A percentile compares a stretch with the other conserved stretches of the same genome.
These are phyloP conservation scores for Sclerotinia spermophila DNA, from an alignment of 2,329 filamentous ascomycete genomes.

Conservation along the genomic window DNA sequence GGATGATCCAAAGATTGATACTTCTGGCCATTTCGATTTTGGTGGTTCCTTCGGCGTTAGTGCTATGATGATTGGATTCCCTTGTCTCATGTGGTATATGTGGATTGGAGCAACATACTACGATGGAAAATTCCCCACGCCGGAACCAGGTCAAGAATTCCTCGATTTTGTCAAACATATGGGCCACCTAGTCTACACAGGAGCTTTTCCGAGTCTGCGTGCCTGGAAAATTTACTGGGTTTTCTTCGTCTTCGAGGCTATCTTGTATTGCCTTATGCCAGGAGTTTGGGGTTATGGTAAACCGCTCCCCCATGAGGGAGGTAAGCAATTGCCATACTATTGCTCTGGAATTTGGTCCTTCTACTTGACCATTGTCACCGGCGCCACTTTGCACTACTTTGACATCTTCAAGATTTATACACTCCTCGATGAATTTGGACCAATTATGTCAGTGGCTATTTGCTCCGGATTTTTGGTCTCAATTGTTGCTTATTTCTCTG, in stretches of 20 bases:
- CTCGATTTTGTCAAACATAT: conserved; percentile 70
- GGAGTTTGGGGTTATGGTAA: conserved; percentile 88
- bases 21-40: conserved; percentile 71
- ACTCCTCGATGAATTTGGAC: conserved; percentile 91
- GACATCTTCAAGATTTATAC: conserved; percentile 87
- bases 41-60: conserved; percentile 78
- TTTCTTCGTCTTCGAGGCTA: conserved; percentile 81
- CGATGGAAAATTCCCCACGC: conserved; percentile 73
- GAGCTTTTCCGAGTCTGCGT: conserved; percentile 75
- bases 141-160: conserved; percentile 61
- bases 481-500: conserved; percentile 81
- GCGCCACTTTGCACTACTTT: conserved; percentile 71
- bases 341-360: conserved; percentile 87
- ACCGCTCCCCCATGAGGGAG: conserved; percentile 74
- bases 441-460: conserved; percentile 89
- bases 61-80: conserved; percentile 88
- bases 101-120: conserved; percentile 96
- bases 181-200: conserved; percentile 69
- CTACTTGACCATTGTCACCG: conserved; percentile 76
- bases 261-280: conserved; percentile 80
- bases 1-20: conserved; percentile 59
- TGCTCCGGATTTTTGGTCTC: conserved; percentile 82
- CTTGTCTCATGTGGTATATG: conserved; percentile 98
- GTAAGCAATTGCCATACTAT: conserved; percentile 88
- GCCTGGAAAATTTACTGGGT: conserved; percentile 95